Conservation (phyloP, 805 yeast genomes). For the Yamadazyma ubonensis region DNA sequence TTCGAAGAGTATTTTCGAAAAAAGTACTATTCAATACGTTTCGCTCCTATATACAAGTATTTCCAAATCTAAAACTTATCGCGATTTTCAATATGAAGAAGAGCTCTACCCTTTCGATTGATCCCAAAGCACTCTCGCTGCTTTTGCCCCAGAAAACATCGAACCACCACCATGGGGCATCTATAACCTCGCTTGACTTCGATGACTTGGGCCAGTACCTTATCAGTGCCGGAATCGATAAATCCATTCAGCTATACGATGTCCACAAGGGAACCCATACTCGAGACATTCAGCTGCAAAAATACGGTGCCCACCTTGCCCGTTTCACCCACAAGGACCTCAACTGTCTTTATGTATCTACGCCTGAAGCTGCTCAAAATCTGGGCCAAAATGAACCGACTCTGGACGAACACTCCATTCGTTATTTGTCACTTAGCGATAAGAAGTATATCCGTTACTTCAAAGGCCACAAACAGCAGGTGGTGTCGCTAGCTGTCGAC, state of each 20-base stretch:
- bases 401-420: conserved; percentile 72
- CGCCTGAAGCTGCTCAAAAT: conserved; percentile 41
- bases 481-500: conserved; percentile 67
- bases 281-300: conserved; percentile 75
- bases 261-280: conserved; percentile 61
- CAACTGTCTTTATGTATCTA: conserved; percentile 79
- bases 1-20: too few species aligned
- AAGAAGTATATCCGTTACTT: conserved; percentile 83
- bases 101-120: conserved; percentile 25
- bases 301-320: conserved; percentile 89
- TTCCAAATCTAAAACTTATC: too few species aligned
- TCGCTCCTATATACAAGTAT: too few species aligned
- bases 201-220: conserved; percentile 82
- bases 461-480: conserved; percentile 80
- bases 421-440: conserved; percentile 74
- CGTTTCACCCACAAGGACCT: conserved; percentile 73
- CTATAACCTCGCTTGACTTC: conserved; percentile 69
- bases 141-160: conserved; percentile 48
- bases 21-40: too few species aligned
- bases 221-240: conserved; percentile 76
- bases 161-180: conserved; percentile 49
- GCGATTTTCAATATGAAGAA: conserved; percentile 8
- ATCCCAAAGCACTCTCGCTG: conserved; percentile 25
- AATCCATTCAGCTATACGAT: conserved; percentile 82
- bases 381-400: too few species aligned